Base-by-base conservation (phyloP, 768 basidiomycete species). In the Podaxis pistillaris region DNA sequence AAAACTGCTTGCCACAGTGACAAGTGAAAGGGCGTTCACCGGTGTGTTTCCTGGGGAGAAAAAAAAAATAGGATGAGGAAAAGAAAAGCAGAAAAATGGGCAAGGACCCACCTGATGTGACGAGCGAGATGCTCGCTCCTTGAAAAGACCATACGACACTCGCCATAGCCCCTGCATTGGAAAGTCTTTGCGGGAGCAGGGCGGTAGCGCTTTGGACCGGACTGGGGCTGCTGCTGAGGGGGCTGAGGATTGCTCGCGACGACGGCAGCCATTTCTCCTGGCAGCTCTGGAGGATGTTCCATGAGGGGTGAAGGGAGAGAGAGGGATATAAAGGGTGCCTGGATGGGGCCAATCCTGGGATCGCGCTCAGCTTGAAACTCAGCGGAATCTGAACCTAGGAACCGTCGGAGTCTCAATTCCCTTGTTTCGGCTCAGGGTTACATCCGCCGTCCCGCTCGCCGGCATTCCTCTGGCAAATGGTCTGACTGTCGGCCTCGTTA, bases 21-120 rank as follows among this genome's bases (percentile, higher is more conserved):
- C 96, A 98, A 44, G 88, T 86, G 75, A 98, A 98, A 17, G 96
- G 96, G 19, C 95, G 88, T 73, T 98, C 96, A 65, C 96, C 96
- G 4, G 96, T 98, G 75, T 98, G 96, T 84, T 98, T 98, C 68
- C 96, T 98, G 54, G 56, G 60, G 17, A 55, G 64, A 62, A 63
- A 55, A 64, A 62, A 63, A 64, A 62, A 63, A 62, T 52, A 37
- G 54, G 58, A 57, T 24, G 60, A 53, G 66, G 28, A 55, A 62
- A 60, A 64, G 55, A 65, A 66, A 60, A 63, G 63, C 51, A 63
- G 53, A 54, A 56, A 37, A 55, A 15, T n/a, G 22, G 37, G 49
- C 8, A 46, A 11, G 40, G 68, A 64, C 74, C 86, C 71, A 95
- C 95, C 96, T 82, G 73, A 97, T 91, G 80, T 98, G 96, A 69